These are phyloP conservation scores for Phaffomyces thermotolerans DNA, from an alignment of 805 yeast species.

Conservation along the genomic window DNA sequence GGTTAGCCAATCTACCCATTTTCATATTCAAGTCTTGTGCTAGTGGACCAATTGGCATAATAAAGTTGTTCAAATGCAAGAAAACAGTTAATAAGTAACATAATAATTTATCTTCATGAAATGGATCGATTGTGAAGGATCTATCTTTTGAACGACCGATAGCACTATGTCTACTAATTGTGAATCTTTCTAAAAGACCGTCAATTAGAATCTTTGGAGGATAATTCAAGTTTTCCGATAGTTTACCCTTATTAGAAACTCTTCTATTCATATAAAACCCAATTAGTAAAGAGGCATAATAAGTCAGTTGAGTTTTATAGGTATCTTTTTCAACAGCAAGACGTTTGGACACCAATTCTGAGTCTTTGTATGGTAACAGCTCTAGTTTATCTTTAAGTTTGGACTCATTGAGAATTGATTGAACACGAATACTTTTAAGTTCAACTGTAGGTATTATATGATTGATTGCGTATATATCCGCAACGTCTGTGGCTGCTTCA, in stretches of 20 bases:
- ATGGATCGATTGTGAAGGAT: slow-evolving; percentile 79
- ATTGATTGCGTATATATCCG: slow-evolving; percentile 71
- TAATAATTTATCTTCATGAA: slow-evolving; percentile 76
- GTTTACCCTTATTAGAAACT: slow-evolving; percentile 46
- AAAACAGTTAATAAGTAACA: slow-evolving; percentile 69
- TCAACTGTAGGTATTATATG: slow-evolving; percentile 66
- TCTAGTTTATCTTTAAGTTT: slow-evolving; percentile 44
- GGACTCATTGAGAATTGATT: slow-evolving; percentile 49
- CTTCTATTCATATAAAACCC: slow-evolving; percentile 77
- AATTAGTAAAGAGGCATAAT: slow-evolving; percentile 70
- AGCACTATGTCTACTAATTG: slow-evolving; percentile 55
- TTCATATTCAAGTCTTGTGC: slow-evolving; percentile 80
- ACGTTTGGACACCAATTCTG: slow-evolving; percentile 44
- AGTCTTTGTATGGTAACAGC: slow-evolving; percentile 54
- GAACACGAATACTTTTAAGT: slow-evolving; percentile 55
- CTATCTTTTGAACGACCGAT: slow-evolving; percentile 72
- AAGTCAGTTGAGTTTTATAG: slow-evolving; percentile 60
- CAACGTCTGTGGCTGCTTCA: slow-evolving; percentile 72
- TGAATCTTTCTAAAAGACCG: slow-evolving; percentile 63
- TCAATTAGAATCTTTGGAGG: slow-evolving; percentile 73
- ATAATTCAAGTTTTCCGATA: slow-evolving; percentile 53
- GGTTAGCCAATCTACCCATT: slow-evolving; percentile 58
- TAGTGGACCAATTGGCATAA: slow-evolving; percentile 69
- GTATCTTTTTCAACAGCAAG: slow-evolving; percentile 38
- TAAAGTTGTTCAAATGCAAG: slow-evolving; percentile 69